A percentile compares a stretch with the other conserved stretches of the same genome.
These are phyloP conservation scores for Porphyrellus sp. DNA, from an alignment of 1,284 basidiomycete species.

Conservation along the genomic window DNA sequence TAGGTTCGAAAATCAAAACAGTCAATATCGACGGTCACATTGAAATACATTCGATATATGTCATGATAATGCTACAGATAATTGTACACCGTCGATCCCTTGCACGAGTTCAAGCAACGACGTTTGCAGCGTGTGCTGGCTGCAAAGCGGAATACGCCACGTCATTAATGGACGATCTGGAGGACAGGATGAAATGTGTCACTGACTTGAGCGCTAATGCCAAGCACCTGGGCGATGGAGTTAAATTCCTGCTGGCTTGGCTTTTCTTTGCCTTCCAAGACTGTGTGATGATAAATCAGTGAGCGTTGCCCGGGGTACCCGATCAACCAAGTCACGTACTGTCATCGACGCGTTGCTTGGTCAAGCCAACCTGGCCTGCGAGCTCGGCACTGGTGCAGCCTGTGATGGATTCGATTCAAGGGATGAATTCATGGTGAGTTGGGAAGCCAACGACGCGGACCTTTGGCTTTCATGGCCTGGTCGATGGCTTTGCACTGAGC, in stretches of 20 bases:
- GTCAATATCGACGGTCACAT: not conserved
- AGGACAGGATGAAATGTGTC: no score
- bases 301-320: not conserved
- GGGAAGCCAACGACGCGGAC: constrained; percentile 34
- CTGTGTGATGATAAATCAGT: constrained; percentile 34
- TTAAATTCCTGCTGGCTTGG: constrained; percentile 54
- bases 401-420: constrained; percentile 21
- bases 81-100: not conserved
- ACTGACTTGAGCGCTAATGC: constrained; percentile 36
- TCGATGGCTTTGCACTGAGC: constrained; percentile 54
- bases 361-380: constrained; percentile 42
- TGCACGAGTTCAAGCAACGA: not conserved
- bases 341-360: constrained; percentile 48
- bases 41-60: constrained; percentile 6
- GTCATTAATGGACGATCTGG: not conserved
- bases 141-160: not conserved
- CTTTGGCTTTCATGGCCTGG: constrained; percentile 48
- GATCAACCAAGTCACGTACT: constrained; percentile 39
- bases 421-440: not conserved
- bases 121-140: not conserved
- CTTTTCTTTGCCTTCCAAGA: constrained; percentile 46
- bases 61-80: constrained; percentile 14
- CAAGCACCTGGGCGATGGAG: constrained; percentile 46
- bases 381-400: constrained; percentile 48
- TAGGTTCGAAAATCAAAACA: no score